Evolutionary conservation across 2,329 filamentous ascomycete genomes (phyloP), one percentile per base, ranked within the genome.

Genomic region (Cladophialophora immunda): DNA sequence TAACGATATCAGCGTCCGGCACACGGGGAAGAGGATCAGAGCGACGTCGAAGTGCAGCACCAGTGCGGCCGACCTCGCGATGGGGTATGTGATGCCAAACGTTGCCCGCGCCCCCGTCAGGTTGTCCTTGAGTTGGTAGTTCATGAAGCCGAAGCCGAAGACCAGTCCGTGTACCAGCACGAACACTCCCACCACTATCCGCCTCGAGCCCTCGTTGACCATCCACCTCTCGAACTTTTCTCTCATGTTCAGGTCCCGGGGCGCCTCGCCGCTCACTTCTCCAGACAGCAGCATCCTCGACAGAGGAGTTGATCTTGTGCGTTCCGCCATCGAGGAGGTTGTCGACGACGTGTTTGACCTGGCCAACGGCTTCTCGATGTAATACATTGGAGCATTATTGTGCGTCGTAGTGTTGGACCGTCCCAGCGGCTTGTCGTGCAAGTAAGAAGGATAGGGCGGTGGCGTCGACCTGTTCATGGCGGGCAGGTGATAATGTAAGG

Each of bases 141-240:
- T 90, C 78, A 94, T 86, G 77, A 92, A 92, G 58, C 89, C 91
- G 73, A 95, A 93, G 13, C 86, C 85, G 76, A 94, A 95, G 47
- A 95, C 88, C 81, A 94, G 87, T 69, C 86, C 83, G 79, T 95
- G 92, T 38, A 92, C 80, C 53, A 90, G 76, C 74, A 91, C 85
- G 79, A 94, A 95, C 59, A 92, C 83, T 73, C 89, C 89, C 66
- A 94, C 91, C 74, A 93, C 92, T 88, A 94, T 85, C 87, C 91
- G 85, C 76, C 91, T 86, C 77, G 93, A 93, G 68, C 92, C 92
- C 77, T 94, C 92, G 77, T 94, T 94, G 68, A 94, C 90, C 92
- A 95, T 94, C 92, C 92, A 95, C 71, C 89, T 84, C 78, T 94
- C 90, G 75, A 94, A 90, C 76, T 87, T 90, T 78, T 94, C 90